Base-by-base conservation (phyloP, 768 basidiomycete species). In the Xerocomellus intermedius region DNA sequence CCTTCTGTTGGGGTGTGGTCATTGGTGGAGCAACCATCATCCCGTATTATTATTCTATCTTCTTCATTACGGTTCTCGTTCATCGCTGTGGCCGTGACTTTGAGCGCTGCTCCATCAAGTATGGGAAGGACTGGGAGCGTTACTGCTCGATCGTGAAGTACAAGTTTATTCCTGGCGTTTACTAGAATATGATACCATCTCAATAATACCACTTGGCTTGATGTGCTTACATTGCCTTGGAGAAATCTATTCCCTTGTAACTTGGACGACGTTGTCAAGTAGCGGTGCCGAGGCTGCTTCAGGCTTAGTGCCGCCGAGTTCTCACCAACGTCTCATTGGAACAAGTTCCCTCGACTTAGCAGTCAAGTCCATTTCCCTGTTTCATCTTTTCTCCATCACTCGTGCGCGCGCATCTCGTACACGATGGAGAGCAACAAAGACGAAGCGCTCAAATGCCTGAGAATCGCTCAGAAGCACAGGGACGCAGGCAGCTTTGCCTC, bases 21-120 rank as follows among this genome's bases (percentile, higher is more conserved):
- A 82, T 91, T 46, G 90, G 91, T 24, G 75, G 81, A 5, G 80
- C 85, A 16, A 86, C 86, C 30, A 81, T 87, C 46, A 96, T 98
- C 67, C 94, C 94, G 1, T 95, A 95, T 76, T 99, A 92, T 75
- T 98, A 98, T 74, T 93, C 93, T 13, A 79, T 94, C 47, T 99
- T 98, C 82, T 98, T 98, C 79, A 86, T 96, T 66, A 82, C 82
- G 42, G 95, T 98, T 21, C 84, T 99, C 51, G 79, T 93, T 38
- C 97, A 98, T 67, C 85, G 97, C 35, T 91, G 88, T 64, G 82
- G 87, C 0, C 86, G 97, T 50, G 97, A 99, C 79, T 97, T 98
- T 71, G 96, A 95, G 71, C 81, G 95, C 79, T 94, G 94, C 72
- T 85, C 86, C 3, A 70, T 82, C 61, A 98, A 98, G 75, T 98